Evolutionary conservation across 2,329 filamentous ascomycete genomes (phyloP).

Genomic region (Daldinia sp.): DNA sequence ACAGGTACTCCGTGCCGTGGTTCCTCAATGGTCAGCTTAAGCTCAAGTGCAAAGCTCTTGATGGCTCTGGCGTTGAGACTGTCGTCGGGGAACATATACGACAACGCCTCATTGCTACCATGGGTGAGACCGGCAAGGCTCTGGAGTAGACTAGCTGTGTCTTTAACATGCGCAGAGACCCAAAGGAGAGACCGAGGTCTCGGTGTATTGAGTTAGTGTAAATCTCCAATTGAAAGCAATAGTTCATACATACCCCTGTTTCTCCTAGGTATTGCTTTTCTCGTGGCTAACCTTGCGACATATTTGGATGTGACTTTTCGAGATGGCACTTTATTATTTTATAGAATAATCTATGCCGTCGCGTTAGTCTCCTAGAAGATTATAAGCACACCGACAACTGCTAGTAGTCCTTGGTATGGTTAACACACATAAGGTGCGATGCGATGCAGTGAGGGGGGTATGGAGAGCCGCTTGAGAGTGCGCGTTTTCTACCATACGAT

Average conservation of each 20-base stretch:
- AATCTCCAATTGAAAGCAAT: not conserved
- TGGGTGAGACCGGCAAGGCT: slow-evolving; percentile 31
- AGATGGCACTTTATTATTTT: too few relatives aligned
- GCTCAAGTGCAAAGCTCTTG: slow-evolving; percentile 34
- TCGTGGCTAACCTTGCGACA: too few relatives aligned
- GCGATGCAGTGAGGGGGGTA: too few relatives aligned
- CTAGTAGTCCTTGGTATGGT: too few relatives aligned
- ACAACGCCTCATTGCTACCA: slow-evolving; percentile 36
- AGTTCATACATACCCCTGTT: too few relatives aligned
- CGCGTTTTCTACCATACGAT: too few relatives aligned
- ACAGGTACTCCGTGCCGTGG: slow-evolving; percentile 44
- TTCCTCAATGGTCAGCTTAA: slow-evolving; percentile 43
- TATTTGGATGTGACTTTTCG: too few relatives aligned
- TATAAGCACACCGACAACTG: too few relatives aligned
- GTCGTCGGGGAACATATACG: slow-evolving; percentile 38
- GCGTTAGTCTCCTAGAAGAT: too few relatives aligned
- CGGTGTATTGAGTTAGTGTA: not conserved
- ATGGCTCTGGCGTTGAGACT: slow-evolving; percentile 39
- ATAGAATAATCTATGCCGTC: too few relatives aligned
- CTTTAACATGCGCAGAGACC: not conserved
- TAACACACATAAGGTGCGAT: too few relatives aligned
- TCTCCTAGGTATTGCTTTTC: not conserved
- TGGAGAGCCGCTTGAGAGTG: too few relatives aligned
- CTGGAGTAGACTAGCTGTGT: slow-evolving; percentile 8
- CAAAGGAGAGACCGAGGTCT: not conserved